These are phyloP conservation scores for Candida andamanensis DNA, from an alignment of 805 yeast species.

Conservation along the genomic window DNA sequence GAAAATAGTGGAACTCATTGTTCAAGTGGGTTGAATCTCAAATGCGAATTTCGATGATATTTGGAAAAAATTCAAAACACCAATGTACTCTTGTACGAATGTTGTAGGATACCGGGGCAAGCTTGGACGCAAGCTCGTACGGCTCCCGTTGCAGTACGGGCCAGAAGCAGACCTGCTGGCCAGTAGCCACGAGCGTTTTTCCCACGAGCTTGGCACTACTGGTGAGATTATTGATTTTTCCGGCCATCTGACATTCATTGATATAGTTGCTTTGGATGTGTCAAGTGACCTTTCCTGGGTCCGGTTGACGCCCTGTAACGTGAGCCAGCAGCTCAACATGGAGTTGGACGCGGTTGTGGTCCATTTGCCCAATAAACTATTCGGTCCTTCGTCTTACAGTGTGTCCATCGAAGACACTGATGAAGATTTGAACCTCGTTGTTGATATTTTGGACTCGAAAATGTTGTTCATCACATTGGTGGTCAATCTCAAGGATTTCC, in stretches of 20 bases:
- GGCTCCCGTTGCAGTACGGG: constrained; percentile 12
- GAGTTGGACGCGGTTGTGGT: constrained; percentile 29
- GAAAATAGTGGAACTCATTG: constrained; percentile 89
- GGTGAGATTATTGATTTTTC: constrained; percentile 22
- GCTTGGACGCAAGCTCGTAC: constrained; percentile 4
- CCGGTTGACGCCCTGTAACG: constrained; percentile 34
- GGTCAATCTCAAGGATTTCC: constrained; percentile 41
- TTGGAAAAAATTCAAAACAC: constrained; percentile 4
- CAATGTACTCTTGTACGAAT: constrained; percentile 5
- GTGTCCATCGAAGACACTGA: constrained; percentile 6
- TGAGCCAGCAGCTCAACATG: constrained; percentile 15
- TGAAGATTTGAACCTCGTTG: constrained; percentile 22
- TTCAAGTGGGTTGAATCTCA: not conserved
- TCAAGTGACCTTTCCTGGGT: constrained; percentile 27
- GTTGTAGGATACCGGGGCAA: constrained; percentile 8
- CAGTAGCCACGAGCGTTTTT: constrained; percentile 21
- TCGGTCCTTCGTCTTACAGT: constrained; percentile 14
- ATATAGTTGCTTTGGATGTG: constrained; percentile 25
- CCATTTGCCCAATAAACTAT: constrained; percentile 20
- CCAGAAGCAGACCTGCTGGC: not conserved
- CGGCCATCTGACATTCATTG: constrained; percentile 18
- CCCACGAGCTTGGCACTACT: constrained; percentile 12
- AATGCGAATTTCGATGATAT: not conserved
- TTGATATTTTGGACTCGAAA: constrained; percentile 50
- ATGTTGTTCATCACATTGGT: constrained; percentile 49